phyloP scores from a whole-genome alignment of 1,284 basidiomycete genomes.

The Stereum hirsutum region DNA sequence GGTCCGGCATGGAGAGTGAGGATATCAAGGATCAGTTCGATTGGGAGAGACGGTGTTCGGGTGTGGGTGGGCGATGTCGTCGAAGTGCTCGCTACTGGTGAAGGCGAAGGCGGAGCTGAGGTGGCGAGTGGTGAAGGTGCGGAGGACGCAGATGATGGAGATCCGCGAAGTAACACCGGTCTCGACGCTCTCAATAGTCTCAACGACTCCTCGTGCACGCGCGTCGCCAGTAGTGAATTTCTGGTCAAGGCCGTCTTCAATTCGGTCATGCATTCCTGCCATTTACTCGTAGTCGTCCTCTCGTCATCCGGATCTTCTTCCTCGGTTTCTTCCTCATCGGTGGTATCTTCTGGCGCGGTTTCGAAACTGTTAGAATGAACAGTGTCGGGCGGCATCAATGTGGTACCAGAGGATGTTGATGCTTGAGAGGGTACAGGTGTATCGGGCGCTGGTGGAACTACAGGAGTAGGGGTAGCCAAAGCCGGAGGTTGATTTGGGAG shows the following conservation, averaged over 20 bases:
- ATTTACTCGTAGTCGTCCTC: too few species aligned
- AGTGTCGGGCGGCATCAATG: neutral
- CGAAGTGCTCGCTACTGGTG: conserved; percentile 6
- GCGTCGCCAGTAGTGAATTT: neutral
- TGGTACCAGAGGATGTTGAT: neutral
- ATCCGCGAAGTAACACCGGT: too few species aligned
- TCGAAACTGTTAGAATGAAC: neutral
- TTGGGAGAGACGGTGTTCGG: conserved; percentile 38
- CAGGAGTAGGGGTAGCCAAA: too few species aligned
- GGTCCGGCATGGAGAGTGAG: conserved; percentile 52
- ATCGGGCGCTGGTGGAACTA: neutral
- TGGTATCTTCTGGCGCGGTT: too few species aligned
- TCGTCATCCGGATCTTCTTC: too few species aligned
- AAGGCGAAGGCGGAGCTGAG: neutral
- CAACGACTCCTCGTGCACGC: neutral
- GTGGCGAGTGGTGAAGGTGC: too few species aligned
- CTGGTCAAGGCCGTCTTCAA: too few species aligned
- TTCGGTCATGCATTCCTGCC: too few species aligned
- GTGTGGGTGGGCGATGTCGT: neutral
- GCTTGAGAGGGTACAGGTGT: neutral
- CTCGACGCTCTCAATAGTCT: too few species aligned
- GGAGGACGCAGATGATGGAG: too few species aligned
- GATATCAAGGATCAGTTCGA: conserved; percentile 49
- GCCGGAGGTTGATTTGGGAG: neutral
- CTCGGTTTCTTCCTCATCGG: too few species aligned